Base-by-base conservation (phyloP, 257 asterid species). In the Verbena officinalis region DNA sequence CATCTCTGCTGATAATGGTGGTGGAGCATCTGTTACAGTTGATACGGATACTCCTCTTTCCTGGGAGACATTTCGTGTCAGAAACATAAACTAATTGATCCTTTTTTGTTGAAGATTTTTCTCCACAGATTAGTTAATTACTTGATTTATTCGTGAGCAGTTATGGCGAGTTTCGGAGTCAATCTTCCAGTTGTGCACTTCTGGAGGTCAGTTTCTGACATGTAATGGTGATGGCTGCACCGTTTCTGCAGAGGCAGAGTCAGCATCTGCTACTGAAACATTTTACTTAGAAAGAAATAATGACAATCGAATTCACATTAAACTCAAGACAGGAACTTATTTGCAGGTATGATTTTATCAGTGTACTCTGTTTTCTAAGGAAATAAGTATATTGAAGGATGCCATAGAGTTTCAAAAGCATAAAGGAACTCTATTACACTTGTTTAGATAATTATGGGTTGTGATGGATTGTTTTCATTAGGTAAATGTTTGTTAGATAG, bases 161-260 rank as follows among this genome's bases (percentile, higher is more conserved):
- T 72, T 88, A 31, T 86, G 96, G 97, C 82, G 96, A 75, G 77
- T 86, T 72, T 84, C 96, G 0, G 88, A 84, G 67, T 82, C 86
- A 0, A 58, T 64, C 20, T 91, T 82, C 80, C 95, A 88, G 75
- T 80, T 91, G 45, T 84, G 96, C 15, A 83, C 95, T 65, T 69
- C 82, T 52, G 73, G 73, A 64, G 95, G 92, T 68, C 84, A 82
- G 52, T 88, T 91, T 75, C 78, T 91, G 31, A 79, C 83, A 12
- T 84, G 91, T 49, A 48, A 63, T 59, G 87, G 82, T 13, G 84
- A 77, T 43, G 91, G 91, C 16, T 63, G 66, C 56, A 65, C 24
- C 23, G 86, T 83, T 43, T 70, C 79, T 60, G 91, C 97, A 13
- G 56, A 73, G 10, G 78, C 86, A 49, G 81, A 77, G 39, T 78